These are phyloP conservation scores for Scutellaria baicalensis DNA, from an alignment of 257 asterid species.

Conservation along the genomic window DNA sequence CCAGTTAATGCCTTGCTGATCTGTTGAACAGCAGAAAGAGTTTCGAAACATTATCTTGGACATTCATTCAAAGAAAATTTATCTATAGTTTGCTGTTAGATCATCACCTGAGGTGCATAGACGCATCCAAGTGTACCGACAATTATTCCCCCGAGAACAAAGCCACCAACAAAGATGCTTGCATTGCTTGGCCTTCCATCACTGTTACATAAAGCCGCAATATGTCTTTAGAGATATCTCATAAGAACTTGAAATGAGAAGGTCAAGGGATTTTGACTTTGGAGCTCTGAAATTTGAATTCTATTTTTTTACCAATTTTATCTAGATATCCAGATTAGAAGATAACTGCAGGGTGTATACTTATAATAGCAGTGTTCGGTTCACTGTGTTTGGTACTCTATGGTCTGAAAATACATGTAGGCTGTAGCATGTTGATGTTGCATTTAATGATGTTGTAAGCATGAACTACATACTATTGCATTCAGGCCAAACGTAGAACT, in stretches of 20 bases:
- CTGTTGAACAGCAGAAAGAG: constrained; percentile 29
- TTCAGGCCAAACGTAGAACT: neutral
- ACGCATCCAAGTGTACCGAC: constrained; percentile 85
- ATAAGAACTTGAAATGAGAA: neutral
- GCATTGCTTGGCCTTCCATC: constrained; percentile 57
- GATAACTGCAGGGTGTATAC: neutral
- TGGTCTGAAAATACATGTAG: neutral
- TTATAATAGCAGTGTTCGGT: neutral
- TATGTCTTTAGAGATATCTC: neutral
- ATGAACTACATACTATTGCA: neutral
- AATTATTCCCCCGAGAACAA: constrained; percentile 87
- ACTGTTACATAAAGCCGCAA: constrained; percentile 24
- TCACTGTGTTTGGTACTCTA: neutral
- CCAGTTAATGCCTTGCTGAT: constrained; percentile 75
- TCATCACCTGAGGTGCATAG: constrained; percentile 86
- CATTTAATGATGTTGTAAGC: neutral
- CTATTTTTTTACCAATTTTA: neutral
- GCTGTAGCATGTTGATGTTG: neutral
- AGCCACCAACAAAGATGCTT: constrained; percentile 76
- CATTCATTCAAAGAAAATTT: constrained; percentile 6
- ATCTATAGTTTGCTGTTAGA: neutral
- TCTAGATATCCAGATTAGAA: neutral
- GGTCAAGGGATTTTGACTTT: neutral
- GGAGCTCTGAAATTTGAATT: neutral
- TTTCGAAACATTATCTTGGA: neutral